These are phyloP conservation scores for Dittrichia graveolens DNA, from an alignment of 129 eudicot genomes.

Conservation along the genomic window DNA sequence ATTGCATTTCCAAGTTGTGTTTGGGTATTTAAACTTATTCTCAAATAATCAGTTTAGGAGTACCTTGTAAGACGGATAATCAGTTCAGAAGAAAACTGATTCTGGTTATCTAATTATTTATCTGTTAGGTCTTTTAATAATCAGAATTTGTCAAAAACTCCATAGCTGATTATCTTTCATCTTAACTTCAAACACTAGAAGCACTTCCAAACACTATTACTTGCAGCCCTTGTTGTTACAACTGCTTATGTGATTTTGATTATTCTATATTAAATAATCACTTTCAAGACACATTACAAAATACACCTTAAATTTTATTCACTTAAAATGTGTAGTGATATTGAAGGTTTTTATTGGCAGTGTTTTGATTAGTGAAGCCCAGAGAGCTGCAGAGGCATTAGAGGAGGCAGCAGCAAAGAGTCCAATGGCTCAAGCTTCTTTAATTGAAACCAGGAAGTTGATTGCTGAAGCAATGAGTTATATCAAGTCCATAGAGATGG, in stretches of 20 bases:
- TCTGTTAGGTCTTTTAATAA: background rate
- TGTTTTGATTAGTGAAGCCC: slow-evolving; percentile 82
- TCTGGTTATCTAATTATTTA: background rate
- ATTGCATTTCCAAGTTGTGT: background rate
- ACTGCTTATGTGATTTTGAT: background rate
- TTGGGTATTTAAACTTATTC: background rate
- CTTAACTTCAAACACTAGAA: background rate
- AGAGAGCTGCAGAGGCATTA: slow-evolving; percentile 80
- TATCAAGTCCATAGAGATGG: slow-evolving; percentile 50
- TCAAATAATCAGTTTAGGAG: background rate
- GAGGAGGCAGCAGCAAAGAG: slow-evolving; percentile 73
- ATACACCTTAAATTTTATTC: background rate
- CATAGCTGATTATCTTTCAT: background rate
- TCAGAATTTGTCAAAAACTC: background rate
- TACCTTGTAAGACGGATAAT: background rate
- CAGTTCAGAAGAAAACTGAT: background rate
- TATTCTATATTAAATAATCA: slow-evolving; percentile 1
- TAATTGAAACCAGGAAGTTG: slow-evolving; percentile 74
- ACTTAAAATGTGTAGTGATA: background rate
- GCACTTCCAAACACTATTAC: background rate
- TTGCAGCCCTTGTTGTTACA: background rate
- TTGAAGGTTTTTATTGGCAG: slow-evolving; percentile 37
- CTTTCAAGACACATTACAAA: background rate
- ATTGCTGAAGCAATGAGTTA: slow-evolving; percentile 77
- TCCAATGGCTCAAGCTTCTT: slow-evolving; percentile 79